Evolutionary conservation across 139 green algal genomes (phyloP).

Genomic region (Chlamydomonas incerta): DNA sequence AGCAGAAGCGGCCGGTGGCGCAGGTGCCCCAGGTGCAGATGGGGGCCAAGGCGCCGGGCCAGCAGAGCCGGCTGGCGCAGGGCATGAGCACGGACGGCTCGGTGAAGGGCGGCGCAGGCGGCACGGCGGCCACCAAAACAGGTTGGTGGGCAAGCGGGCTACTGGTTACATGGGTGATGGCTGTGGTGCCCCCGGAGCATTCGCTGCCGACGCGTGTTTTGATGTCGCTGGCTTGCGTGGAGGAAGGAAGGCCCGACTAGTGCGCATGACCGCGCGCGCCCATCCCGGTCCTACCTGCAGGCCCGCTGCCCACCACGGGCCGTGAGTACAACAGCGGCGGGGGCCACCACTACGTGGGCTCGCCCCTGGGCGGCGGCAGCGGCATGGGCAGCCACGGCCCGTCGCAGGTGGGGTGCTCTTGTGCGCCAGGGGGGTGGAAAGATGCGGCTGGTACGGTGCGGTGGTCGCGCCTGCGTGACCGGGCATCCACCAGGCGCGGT

Average conservation of each 20-base stretch:
- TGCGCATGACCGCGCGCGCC: too few species aligned
- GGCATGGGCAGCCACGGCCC: conserved; percentile 26
- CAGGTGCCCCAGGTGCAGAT: conserved; percentile 25
- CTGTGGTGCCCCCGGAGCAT: too few species aligned
- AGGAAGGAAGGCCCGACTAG: too few species aligned
- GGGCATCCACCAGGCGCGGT: too few species aligned
- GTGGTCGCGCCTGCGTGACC: too few species aligned
- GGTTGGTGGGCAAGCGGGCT: not conserved
- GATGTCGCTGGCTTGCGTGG: too few species aligned
- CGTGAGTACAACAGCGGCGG: conserved; percentile 39
- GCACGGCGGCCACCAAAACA: not conserved
- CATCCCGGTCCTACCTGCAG: not conserved
- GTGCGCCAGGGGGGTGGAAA: too few species aligned
- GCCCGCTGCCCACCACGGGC: not conserved
- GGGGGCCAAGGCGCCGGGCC: conserved; percentile 21
- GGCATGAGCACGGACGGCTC: conserved; percentile 38
- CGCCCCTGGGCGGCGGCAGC: conserved; percentile 12
- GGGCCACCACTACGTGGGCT: conserved; percentile 25
- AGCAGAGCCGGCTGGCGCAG: conserved; percentile 40
- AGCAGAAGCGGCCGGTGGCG: conserved; percentile 29
- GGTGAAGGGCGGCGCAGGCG: not conserved
- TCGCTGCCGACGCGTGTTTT: too few species aligned
- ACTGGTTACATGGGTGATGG: too few species aligned
- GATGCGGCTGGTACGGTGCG: too few species aligned
- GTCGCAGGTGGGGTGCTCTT: conserved; percentile 32